A percentile compares a stretch with the other conserved stretches of the same genome.
These are phyloP conservation scores for Tetraselmis chui DNA, from an alignment of 139 green algal species.

Conservation along the genomic window DNA sequence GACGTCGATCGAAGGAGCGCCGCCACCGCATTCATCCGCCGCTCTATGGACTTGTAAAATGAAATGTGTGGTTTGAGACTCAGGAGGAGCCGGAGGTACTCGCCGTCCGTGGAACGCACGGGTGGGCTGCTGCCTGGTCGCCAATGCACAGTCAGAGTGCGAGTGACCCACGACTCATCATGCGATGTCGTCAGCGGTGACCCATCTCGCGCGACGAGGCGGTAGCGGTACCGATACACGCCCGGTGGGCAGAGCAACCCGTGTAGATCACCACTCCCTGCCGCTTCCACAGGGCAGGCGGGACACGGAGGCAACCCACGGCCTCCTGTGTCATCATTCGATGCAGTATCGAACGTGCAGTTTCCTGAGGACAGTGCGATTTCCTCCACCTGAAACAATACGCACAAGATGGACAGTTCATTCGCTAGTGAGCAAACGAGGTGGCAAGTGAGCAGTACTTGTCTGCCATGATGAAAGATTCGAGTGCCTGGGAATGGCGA, in stretches of 20 bases:
- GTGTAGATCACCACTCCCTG: neutral
- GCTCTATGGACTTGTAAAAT: neutral
- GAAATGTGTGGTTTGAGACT: neutral
- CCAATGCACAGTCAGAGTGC: neutral
- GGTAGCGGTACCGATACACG: neutral
- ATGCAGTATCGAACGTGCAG: too few relatives aligned
- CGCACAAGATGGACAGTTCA: too few relatives aligned
- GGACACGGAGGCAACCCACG: too few relatives aligned
- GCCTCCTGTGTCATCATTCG: too few relatives aligned
- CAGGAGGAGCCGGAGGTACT: neutral
- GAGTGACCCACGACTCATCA: neutral
- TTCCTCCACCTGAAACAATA: too few relatives aligned
- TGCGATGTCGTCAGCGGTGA: too few relatives aligned
- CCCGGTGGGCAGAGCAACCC: neutral
- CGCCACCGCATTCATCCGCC: neutral
- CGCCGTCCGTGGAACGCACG: neutral
- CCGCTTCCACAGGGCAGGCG: neutral
- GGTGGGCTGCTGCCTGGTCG: neutral
- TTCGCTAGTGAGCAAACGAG: too few relatives aligned
- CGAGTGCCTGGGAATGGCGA: too few relatives aligned
- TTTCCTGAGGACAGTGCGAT: too few relatives aligned
- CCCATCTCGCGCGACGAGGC: neutral
- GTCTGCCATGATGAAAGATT: too few relatives aligned
- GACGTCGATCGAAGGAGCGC: neutral
- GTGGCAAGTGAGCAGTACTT: too few relatives aligned